Base-by-base conservation (phyloP, 176 grass and related monocot genomes). In the Oryza longistaminata region DNA sequence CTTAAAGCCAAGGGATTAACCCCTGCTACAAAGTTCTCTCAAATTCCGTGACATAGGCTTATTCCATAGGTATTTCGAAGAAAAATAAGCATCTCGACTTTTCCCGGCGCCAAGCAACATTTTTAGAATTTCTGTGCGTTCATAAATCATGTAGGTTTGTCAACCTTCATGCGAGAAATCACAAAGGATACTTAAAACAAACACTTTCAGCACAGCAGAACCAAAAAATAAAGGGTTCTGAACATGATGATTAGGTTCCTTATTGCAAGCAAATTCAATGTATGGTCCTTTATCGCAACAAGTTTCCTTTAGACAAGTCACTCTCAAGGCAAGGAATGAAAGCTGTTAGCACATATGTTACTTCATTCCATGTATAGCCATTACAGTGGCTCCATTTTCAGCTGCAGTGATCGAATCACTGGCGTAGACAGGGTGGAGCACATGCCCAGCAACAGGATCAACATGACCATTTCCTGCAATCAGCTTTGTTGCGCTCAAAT, bases 391-490 rank as follows among this genome's bases (percentile, higher is more conserved):
- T 83, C 69, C 19, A 77, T 21, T 17, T 17, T 88, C 74, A 62
- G 82, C 86, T 44, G 79, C 40, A 34, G 53, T 73, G 60, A 24
- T 40, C 0, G 74, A 73, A 22, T 43, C 70, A 71, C 40, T 82
- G 62, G 78, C 35, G 17, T 97, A 97, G 21, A 90, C 66, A 43
- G 92, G 95, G 81, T 94, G 95, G 50, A 94, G 84, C 70, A 68
- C 73, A 87, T 97, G 90, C 25, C 88, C 95, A 17, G 88, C 85
- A 6, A 35, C 64, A 4, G 95, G 92, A 24, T 97, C 87, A 10
- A 97, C 90, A 86, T 97, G 95, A 26, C 95, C 92, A 91, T 55
- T 94, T 97, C 70, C 95, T 82, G 58, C 95, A 44, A 74, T 93
- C 27, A 94, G 79, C 76, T 97, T 97, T 97, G 82, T 97, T 90